phyloP scores from a whole-genome alignment of 1,284 basidiomycete genomes.

The Ceratobasidium sp. region DNA sequence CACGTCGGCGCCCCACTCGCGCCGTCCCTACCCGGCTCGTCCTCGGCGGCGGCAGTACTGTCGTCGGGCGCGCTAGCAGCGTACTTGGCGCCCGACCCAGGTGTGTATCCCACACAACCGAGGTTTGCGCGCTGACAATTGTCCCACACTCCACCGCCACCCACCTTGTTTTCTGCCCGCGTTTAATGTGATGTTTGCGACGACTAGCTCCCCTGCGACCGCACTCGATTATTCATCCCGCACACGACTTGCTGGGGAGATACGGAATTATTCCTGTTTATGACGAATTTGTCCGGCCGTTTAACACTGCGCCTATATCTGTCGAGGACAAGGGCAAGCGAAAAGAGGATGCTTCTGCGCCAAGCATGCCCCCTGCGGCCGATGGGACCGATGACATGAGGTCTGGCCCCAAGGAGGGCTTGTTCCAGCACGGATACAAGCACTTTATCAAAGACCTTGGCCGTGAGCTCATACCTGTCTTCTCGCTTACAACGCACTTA shows the following conservation, averaged over 20 bases:
- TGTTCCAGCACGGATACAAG: slow-evolving; percentile 42
- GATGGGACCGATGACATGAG: slow-evolving; percentile 22
- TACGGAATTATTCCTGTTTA: slow-evolving; percentile 46
- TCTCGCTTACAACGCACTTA: neutral
- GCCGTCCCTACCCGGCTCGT: neutral
- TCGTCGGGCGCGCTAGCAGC: slow-evolving; percentile 5
- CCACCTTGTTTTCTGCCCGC: neutral
- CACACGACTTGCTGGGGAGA: slow-evolving; percentile 45
- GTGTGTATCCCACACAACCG: slow-evolving; percentile 8
- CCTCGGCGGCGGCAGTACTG: neutral
- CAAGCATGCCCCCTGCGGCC: neutral
- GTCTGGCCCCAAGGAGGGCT: slow-evolving; percentile 32
- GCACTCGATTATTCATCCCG: slow-evolving; percentile 43
- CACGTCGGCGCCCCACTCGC: slow-evolving; percentile 22
- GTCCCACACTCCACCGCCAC: slow-evolving; percentile 38
- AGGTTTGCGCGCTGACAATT: slow-evolving; percentile 28
- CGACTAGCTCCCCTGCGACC: slow-evolving; percentile 29
- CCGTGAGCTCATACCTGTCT: slow-evolving; percentile 20
- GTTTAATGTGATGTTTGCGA: neutral
- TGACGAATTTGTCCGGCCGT: slow-evolving; percentile 47
- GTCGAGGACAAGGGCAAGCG: slow-evolving; percentile 43
- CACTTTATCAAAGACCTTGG: slow-evolving; percentile 43
- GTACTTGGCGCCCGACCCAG: slow-evolving; percentile 24
- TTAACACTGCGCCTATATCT: slow-evolving; percentile 25
- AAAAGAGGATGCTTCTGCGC: slow-evolving; percentile 23